Percentiles rank a stretch among this genome's conserved stretches.
These are phyloP conservation scores for Xylariaceae sp. DNA, from an alignment of 2,329 filamentous ascomycete species.

Conservation along the genomic window DNA sequence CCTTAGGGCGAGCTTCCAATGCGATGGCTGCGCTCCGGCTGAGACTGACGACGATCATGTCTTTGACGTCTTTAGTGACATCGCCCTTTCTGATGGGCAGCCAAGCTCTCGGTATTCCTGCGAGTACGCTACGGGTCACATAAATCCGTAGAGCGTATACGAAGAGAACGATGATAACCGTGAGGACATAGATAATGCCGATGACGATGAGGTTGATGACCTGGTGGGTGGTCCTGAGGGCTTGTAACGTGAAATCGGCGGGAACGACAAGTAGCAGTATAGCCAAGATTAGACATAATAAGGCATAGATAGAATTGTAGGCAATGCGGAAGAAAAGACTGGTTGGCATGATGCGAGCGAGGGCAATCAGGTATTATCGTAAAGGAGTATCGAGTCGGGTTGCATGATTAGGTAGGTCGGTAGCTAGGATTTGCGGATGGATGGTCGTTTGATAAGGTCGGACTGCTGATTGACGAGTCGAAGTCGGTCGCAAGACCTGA, in stretches of 20 bases:
- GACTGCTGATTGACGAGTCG: no score
- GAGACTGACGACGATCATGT: slow-evolving; percentile 69
- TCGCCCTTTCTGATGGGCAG: slow-evolving; percentile 84
- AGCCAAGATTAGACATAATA: slow-evolving; percentile 70
- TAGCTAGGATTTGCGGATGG: no score
- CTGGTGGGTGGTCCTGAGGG: slow-evolving; percentile 56
- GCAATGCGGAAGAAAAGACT: slow-evolving; percentile 69
- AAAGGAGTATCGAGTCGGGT: neutral
- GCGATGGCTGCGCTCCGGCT: slow-evolving; percentile 76
- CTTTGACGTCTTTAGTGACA: slow-evolving; percentile 68
- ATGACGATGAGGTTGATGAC: slow-evolving; percentile 82
- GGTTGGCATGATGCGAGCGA: slow-evolving; percentile 34
- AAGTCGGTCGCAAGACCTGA: no score
- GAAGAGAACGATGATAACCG: slow-evolving; percentile 64
- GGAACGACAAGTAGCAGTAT: slow-evolving; percentile 76
- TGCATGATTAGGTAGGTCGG: neutral
- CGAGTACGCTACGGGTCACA: slow-evolving; percentile 74
- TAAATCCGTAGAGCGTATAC: slow-evolving; percentile 84
- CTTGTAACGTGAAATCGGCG: slow-evolving; percentile 75
- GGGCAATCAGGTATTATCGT: neutral
- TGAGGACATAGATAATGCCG: slow-evolving; percentile 69
- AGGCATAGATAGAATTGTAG: slow-evolving; percentile 73
- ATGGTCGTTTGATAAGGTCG: no score
- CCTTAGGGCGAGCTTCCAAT: slow-evolving; percentile 69
- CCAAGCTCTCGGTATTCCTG: slow-evolving; percentile 81